Evolutionary conservation across 176 grass and related monocot species (phyloP).

Genomic region (Carex littledalei): DNA sequence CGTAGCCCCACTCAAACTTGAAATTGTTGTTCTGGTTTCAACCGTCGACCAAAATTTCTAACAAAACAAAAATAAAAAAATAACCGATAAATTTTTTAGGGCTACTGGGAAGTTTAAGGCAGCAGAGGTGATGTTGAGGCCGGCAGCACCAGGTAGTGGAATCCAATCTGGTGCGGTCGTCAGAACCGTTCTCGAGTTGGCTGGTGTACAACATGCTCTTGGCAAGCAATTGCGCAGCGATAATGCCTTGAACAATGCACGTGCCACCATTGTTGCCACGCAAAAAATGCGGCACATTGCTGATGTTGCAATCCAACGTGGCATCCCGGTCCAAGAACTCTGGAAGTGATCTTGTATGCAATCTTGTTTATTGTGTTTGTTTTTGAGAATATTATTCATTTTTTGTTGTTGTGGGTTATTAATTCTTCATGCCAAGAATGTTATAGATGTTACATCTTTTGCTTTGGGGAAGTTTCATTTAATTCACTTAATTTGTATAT

Average conservation of each 20-base stretch:
- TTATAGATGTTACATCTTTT: neutral
- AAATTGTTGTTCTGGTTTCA: no score
- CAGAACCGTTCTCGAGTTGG: constrained; percentile 76
- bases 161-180: constrained; percentile 75
- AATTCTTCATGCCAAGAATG: neutral
- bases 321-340: constrained; percentile 73
- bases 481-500: neutral
- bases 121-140: constrained; percentile 82
- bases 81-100: no score
- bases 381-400: neutral
- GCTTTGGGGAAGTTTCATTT: neutral
- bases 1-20: no score
- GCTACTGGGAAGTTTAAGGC: constrained; percentile 51
- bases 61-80: no score
- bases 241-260: constrained; percentile 78
- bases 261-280: constrained; percentile 67
- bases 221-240: constrained; percentile 82
- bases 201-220: constrained; percentile 77
- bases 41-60: no score
- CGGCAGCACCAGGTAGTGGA: constrained; percentile 78
- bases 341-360: constrained; percentile 57
- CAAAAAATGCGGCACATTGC: constrained; percentile 60
- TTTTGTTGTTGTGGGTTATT: neutral
- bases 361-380: neutral
- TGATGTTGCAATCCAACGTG: constrained; percentile 60